These are phyloP conservation scores for Botryotinia calthae DNA, from an alignment of 2,329 filamentous ascomycete species.

Conservation along the genomic window DNA sequence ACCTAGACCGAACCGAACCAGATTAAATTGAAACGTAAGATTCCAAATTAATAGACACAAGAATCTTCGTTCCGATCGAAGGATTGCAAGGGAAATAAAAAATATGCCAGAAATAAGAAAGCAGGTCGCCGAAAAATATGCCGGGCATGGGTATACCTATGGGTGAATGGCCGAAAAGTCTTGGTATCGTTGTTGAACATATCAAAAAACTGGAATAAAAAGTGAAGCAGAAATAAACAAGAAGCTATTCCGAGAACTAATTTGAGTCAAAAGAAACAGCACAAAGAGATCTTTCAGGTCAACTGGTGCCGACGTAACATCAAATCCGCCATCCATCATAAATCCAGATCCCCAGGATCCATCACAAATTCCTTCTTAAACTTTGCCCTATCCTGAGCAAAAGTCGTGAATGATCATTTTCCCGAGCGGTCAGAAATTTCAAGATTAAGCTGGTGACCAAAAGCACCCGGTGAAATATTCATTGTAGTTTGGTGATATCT, in stretches of 20 bases:
- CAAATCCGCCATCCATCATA: neutral
- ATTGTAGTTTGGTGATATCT: neutral
- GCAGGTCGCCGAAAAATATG: neutral
- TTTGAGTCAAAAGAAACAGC: neutral
- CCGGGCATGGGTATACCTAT: neutral
- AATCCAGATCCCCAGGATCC: neutral
- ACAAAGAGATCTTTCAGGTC: neutral
- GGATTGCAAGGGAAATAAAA: neutral
- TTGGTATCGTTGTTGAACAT: neutral
- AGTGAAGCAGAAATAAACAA: neutral
- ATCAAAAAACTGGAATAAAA: neutral
- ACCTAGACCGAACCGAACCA: neutral
- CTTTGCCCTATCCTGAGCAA: neutral
- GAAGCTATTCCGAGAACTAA: neutral
- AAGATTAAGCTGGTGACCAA: neutral
- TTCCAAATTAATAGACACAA: neutral
- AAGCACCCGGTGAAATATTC: neutral
- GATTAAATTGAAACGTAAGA: neutral
- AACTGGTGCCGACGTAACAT: fast-evolving
- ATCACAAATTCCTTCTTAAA: neutral
- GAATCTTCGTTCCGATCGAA: neutral
- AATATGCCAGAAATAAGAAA: neutral
- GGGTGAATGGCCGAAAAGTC: neutral
- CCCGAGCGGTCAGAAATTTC: neutral
- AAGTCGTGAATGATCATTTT: neutral